A percentile compares a stretch with the other conserved stretches of the same genome.
Conservation (phyloP, 805 yeast species). For the Wickerhamiella occidentalis region DNA sequence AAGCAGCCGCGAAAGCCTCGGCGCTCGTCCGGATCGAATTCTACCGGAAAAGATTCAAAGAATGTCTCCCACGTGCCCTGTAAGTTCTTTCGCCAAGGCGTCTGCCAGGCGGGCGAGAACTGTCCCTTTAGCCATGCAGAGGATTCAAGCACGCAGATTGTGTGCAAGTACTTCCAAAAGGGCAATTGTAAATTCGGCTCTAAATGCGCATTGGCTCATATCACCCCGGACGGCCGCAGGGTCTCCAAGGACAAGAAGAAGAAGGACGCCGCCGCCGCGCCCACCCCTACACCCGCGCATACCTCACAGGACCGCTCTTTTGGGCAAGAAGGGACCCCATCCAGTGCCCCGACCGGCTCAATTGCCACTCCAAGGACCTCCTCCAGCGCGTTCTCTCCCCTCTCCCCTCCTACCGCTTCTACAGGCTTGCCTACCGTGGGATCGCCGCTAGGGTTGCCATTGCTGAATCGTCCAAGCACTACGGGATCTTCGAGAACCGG, state of each 20-base stretch:
- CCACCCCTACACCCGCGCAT: neutral
- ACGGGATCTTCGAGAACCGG: slow-evolving; percentile 9
- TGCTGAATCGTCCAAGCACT: slow-evolving; percentile 3
- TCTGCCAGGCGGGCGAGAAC: slow-evolving; percentile 85
- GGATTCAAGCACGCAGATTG: slow-evolving; percentile 33
- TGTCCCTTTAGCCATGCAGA: slow-evolving; percentile 82
- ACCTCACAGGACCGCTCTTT: no score
- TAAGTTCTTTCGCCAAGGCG: slow-evolving; percentile 82
- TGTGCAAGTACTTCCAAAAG: slow-evolving; percentile 87
- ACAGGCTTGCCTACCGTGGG: neutral
- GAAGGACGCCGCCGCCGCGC: neutral
- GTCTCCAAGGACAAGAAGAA: slow-evolving; percentile 34
- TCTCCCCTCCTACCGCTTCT: neutral
- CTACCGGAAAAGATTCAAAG: slow-evolving; percentile 20
- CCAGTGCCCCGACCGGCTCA: neutral
- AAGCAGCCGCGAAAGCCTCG: slow-evolving; percentile 7
- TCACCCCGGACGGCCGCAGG: slow-evolving; percentile 77
- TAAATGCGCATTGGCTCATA: slow-evolving; percentile 89
- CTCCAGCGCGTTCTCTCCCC: neutral
- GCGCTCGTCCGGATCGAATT: slow-evolving; percentile 6
- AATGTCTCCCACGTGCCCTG: slow-evolving; percentile 93
- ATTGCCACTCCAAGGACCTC: neutral
- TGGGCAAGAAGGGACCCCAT: no score
- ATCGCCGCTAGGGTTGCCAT: slow-evolving; percentile 8
- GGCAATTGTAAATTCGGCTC: slow-evolving; percentile 96